Evolutionary conservation across 345 rosid species (phyloP).

Genomic region (Aquilaria yunnanensis): DNA sequence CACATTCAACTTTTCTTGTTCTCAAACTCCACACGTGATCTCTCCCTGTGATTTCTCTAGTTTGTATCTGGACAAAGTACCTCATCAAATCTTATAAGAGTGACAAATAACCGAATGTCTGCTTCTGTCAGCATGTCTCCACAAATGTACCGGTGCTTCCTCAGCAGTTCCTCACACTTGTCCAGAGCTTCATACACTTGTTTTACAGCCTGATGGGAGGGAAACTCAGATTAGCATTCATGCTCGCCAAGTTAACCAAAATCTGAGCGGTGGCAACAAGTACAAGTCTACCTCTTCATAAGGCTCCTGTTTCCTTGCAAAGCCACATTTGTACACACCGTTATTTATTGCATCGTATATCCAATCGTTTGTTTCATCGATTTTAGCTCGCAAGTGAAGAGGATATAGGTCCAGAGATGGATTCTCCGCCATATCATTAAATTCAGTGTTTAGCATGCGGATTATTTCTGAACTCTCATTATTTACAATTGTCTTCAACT

Average conservation of each 20-base stretch:
- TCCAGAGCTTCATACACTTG: slow-evolving; percentile 67
- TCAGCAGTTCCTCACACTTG: slow-evolving; percentile 66
- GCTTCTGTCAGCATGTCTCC: slow-evolving; percentile 66
- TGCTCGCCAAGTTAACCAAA: not conserved
- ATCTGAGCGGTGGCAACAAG: not conserved
- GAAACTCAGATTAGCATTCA: not conserved
- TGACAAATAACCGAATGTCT: slow-evolving; percentile 72
- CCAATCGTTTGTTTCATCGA: slow-evolving; percentile 45
- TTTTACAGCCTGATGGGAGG: slow-evolving; percentile 51
- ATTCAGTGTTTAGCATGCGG: slow-evolving; percentile 44
- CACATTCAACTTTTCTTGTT: no score
- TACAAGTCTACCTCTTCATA: slow-evolving; percentile 38
- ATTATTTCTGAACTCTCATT: slow-evolving; percentile 55
- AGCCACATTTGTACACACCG: slow-evolving; percentile 47
- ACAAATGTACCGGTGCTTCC: slow-evolving; percentile 63
- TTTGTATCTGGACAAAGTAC: slow-evolving; percentile 21
- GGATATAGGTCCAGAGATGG: slow-evolving; percentile 46
- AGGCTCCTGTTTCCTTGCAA: slow-evolving; percentile 49
- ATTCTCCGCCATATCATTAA: slow-evolving; percentile 42
- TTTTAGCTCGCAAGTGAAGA: slow-evolving; percentile 27
- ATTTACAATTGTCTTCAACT: slow-evolving; percentile 51
- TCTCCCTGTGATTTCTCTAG: not conserved
- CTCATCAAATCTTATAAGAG: slow-evolving; percentile 95
- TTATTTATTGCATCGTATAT: slow-evolving; percentile 40
- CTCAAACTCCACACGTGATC: not conserved